Conservation (phyloP, 192 early-diverging fungal genomes). For the Umbelopsis sp. region DNA sequence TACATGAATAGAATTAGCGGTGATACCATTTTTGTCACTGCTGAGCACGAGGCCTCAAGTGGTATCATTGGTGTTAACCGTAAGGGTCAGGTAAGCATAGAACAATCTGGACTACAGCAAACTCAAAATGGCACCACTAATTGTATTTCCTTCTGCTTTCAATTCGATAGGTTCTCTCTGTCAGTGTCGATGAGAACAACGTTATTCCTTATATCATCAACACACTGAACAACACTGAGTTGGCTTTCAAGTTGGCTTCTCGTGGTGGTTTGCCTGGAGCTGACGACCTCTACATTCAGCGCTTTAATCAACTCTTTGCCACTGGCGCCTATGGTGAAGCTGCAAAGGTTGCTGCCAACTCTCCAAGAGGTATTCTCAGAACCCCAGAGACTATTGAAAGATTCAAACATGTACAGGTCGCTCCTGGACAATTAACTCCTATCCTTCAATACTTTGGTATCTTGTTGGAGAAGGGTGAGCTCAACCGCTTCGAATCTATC, state of each 20-base stretch:
- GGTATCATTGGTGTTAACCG: conserved; percentile 96
- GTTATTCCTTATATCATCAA: conserved; percentile 91
- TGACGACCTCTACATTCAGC: conserved; percentile 86
- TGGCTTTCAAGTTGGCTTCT: conserved; percentile 88
- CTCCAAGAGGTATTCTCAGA: conserved; percentile 91
- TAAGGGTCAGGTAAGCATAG: conserved; percentile 77
- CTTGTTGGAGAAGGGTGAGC: conserved; percentile 88
- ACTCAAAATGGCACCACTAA: not conserved
- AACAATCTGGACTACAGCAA: not conserved
- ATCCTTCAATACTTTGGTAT: conserved; percentile 98
- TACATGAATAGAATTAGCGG: conserved; percentile 98
- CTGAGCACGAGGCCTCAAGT: conserved; percentile 80
- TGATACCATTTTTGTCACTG: conserved; percentile 98
- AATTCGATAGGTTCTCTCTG: conserved; percentile 82
- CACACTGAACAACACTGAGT: conserved; percentile 81
- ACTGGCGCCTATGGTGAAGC: conserved; percentile 84
- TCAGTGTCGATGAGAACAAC: conserved; percentile 87
- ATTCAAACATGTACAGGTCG: conserved; percentile 82
- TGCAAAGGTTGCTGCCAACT: conserved; percentile 93
- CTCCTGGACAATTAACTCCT: conserved; percentile 82
- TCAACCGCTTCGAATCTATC: conserved; percentile 95
- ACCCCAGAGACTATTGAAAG: conserved; percentile 93
- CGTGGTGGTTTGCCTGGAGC: conserved; percentile 91
- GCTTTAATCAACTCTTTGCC: conserved; percentile 87
- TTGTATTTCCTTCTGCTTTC: conserved; percentile 5